These are phyloP conservation scores for Fraxinus sp. DNA, from an alignment of 305 asterid species.

Conservation along the genomic window DNA sequence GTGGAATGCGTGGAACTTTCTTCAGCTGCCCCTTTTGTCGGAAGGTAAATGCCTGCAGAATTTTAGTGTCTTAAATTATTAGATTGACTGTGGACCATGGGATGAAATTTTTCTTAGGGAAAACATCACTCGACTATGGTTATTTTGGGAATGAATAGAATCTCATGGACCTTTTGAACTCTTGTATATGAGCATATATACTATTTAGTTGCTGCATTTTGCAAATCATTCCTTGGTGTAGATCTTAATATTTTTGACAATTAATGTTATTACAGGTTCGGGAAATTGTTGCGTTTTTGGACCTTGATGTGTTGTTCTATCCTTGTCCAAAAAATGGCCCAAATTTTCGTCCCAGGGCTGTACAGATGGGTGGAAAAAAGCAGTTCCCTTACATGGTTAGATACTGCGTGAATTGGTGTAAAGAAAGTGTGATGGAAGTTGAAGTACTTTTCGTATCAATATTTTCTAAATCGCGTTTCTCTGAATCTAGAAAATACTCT, in stretches of 20 bases:
- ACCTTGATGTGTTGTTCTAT: slow-evolving; percentile 83
- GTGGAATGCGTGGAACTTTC: slow-evolving; percentile 44
- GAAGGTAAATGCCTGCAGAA: slow-evolving; percentile 52
- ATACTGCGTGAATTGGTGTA: slow-evolving; percentile 10
- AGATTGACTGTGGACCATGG: neutral
- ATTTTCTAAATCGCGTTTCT: neutral
- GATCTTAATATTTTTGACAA: slow-evolving; percentile 12
- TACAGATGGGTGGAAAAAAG: slow-evolving; percentile 79
- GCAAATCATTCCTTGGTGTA: neutral
- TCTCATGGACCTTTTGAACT: neutral
- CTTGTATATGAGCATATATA: neutral
- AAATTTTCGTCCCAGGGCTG: slow-evolving; percentile 71
- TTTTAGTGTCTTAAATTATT: neutral
- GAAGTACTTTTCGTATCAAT: neutral
- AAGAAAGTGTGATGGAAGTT: slow-evolving; percentile 14
- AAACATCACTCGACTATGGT: neutral
- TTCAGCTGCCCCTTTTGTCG: slow-evolving; percentile 96
- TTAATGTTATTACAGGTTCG: slow-evolving; percentile 58
- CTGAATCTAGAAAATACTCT: neutral
- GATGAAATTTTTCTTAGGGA: neutral
- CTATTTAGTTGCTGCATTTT: slow-evolving; percentile 8
- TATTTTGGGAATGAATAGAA: neutral
- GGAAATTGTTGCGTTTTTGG: slow-evolving; percentile 78
- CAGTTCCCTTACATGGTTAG: slow-evolving; percentile 88
- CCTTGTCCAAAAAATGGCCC: slow-evolving; percentile 96